These are phyloP conservation scores for Pestalotiopsis sp. DNA, from an alignment of 2,329 filamentous ascomycete species.

Conservation along the genomic window DNA sequence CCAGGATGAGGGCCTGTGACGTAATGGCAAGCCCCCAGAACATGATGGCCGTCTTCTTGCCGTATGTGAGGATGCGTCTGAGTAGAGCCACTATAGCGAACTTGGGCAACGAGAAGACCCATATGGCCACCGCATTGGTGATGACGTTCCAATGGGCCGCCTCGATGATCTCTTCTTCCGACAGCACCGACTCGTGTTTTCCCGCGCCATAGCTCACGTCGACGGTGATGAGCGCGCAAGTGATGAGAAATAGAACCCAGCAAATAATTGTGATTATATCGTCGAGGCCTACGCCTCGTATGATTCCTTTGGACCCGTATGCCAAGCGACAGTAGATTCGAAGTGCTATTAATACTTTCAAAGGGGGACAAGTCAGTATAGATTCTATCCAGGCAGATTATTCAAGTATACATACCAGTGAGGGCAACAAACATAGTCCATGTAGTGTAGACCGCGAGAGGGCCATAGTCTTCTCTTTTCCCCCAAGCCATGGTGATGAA, in stretches of 20 bases:
- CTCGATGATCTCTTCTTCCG: constrained; percentile 16
- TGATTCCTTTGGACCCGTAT: constrained; percentile 15
- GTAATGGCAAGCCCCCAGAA: constrained; percentile 33
- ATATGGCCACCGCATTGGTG: constrained; percentile 32
- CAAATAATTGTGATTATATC: constrained; percentile 34
- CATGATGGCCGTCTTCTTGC: constrained; percentile 27
- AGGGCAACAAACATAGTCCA: neutral
- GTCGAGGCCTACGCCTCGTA: constrained; percentile 28
- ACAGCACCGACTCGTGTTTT: constrained; percentile 22
- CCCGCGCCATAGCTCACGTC: constrained; percentile 29
- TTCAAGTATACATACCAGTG: neutral
- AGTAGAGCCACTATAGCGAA: constrained; percentile 35
- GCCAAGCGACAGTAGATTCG: constrained; percentile 27
- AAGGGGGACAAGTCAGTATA: neutral
- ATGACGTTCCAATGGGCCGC: constrained; percentile 34
- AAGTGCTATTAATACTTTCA: constrained; percentile 28
- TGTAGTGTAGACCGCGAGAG: neutral
- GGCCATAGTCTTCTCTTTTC: neutral
- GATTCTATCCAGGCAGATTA: neutral
- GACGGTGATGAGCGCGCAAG: constrained; percentile 32
- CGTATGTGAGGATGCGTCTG: constrained; percentile 33
- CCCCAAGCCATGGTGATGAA: neutral
- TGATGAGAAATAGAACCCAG: constrained; percentile 28
- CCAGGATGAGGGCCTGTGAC: constrained; percentile 33
- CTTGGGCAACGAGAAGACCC: constrained; percentile 37